Evolutionary conservation across 306 rosid genomes (phyloP), one percentile per base, ranked within the genome.

Genomic region (Rosa multiflora): DNA sequence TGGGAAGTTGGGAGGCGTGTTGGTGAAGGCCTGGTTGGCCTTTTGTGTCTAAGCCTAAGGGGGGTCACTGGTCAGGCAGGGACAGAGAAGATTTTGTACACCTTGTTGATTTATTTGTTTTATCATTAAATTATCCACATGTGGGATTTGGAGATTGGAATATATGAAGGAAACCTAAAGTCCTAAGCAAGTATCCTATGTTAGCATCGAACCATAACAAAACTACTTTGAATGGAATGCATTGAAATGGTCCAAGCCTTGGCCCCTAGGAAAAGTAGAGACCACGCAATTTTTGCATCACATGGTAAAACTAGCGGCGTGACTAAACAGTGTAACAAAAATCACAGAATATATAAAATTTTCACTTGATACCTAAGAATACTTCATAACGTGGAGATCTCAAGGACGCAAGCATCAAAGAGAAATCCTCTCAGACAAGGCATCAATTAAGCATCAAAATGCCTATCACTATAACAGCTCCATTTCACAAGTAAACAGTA

Each of bases 401-500:
- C 78, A 21, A 70, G 70, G 70, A 59, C 73, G 17, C 63, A 66
- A 66, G 72, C 63, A 74, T 49, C 39, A 72, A 48, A 58, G 40
- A 42, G 72, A 26, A 59, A 44, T 53, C 48, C 67, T 10, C 51
- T 67, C 11, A 48, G 64, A 55, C 73, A 67, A 74, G 73, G 77
- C 53, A 74, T 64, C 29, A 37, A 37, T 12, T 52, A 32, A 35
- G 64, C 63, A 73, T 56, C 46, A 52, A 52, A 35, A 9, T 52
- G 63, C 64, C 13, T 1, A 17, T 17, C 32, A 49, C 46, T 17
- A 40, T 32, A 32, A 55, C 26, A n/a, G 73, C 37, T n/a, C 39
- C 72, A 47, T 35, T 69, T 75, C 37, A 39, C 55, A 46, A 12
- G 26, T 23, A 58, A 67, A 53, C 26, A 18, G 59, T 75, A 64